A percentile compares a stretch with the other conserved stretches of the same genome.
phyloP scores from a whole-genome alignment of 257 asterid genomes.

The Fraxinus pennsylvanica region DNA sequence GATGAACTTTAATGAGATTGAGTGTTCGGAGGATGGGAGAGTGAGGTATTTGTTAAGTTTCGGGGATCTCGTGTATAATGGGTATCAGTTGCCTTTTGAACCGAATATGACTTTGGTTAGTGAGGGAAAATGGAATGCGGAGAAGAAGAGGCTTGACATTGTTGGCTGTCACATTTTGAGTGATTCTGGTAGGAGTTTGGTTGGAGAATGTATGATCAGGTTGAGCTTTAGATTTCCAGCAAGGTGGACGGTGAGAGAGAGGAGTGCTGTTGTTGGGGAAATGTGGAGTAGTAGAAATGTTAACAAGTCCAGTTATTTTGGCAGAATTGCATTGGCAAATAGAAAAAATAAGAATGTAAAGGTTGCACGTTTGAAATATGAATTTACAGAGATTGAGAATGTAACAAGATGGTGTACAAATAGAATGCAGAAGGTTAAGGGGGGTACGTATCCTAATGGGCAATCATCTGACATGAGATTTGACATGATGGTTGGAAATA shows the following conservation, averaged over 20 bases:
- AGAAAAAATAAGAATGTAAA: slow-evolving; percentile 32
- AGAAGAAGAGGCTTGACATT: slow-evolving; percentile 70
- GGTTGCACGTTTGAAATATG: slow-evolving; percentile 46
- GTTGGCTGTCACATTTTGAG: slow-evolving; percentile 74
- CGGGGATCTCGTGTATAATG: slow-evolving; percentile 37
- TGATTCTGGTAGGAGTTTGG: slow-evolving; percentile 51
- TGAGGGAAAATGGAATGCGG: slow-evolving; percentile 79
- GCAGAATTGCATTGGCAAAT: slow-evolving; percentile 48
- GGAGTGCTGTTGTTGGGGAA: slow-evolving; percentile 69
- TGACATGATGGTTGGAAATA: slow-evolving; percentile 50
- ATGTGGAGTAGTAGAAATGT: slow-evolving; percentile 67
- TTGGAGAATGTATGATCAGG: slow-evolving; percentile 73
- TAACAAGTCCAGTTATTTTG: slow-evolving; percentile 63
- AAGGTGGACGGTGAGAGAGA: slow-evolving; percentile 65
- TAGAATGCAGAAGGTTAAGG: slow-evolving; percentile 43
- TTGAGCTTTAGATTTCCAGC: slow-evolving; percentile 70
- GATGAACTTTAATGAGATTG: slow-evolving; percentile 51
- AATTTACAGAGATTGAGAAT: slow-evolving; percentile 59
- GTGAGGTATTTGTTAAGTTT: slow-evolving; percentile 71
- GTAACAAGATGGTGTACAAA: slow-evolving; percentile 51
- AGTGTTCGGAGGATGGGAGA: slow-evolving; percentile 59
- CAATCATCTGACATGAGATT: slow-evolving; percentile 73
- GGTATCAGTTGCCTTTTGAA: slow-evolving; percentile 38
- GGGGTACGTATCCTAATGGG: slow-evolving; percentile 57
- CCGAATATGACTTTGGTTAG: slow-evolving; percentile 62